phyloP scores from a whole-genome alignment of 371 early-diverging fungal genomes.

The Saksenaea vasiformis region DNA sequence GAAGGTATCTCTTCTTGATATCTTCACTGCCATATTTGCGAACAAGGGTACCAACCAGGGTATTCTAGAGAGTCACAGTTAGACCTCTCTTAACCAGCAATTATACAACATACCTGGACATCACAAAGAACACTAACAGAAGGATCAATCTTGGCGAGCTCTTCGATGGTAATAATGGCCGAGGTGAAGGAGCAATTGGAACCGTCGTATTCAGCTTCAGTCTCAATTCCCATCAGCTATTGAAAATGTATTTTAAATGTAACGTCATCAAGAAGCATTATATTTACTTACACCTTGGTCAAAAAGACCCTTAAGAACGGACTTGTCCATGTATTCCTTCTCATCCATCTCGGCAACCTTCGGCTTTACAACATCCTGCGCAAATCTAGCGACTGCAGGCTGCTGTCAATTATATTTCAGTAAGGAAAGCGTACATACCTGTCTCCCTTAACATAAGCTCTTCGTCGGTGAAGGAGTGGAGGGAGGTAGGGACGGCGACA shows the following conservation, averaged over 20 bases:
- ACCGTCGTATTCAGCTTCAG: slow-evolving; percentile 80
- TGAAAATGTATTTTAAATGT: neutral
- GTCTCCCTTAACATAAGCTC: slow-evolving; percentile 76
- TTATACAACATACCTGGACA: slow-evolving; percentile 79
- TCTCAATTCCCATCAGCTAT: slow-evolving; percentile 96
- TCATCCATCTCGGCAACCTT: slow-evolving; percentile 95
- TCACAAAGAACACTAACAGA: slow-evolving; percentile 92
- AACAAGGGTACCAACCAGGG: slow-evolving; percentile 95
- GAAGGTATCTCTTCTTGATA: slow-evolving; percentile 83
- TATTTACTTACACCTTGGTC: slow-evolving; percentile 78
- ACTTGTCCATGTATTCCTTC: slow-evolving; percentile 77
- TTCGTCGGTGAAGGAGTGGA: slow-evolving; percentile 65
- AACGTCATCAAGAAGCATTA: neutral
- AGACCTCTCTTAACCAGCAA: slow-evolving; percentile 25
- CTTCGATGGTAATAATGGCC: slow-evolving; percentile 92
- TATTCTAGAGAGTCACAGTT: slow-evolving; percentile 61
- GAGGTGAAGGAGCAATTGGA: slow-evolving; percentile 89
- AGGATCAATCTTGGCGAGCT: slow-evolving; percentile 96
- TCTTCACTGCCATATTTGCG: slow-evolving; percentile 78
- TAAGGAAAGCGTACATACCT: slow-evolving; percentile 17
- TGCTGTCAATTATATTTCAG: neutral
- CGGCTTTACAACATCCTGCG: slow-evolving; percentile 83
- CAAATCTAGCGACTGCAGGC: slow-evolving; percentile 79
- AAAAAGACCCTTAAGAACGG: slow-evolving; percentile 84
- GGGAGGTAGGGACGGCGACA: slow-evolving; percentile 48